Percentiles rank a stretch among this genome's conserved stretches.
Conservation (phyloP, 306 rosid genomes). For the Rosa persica region DNA sequence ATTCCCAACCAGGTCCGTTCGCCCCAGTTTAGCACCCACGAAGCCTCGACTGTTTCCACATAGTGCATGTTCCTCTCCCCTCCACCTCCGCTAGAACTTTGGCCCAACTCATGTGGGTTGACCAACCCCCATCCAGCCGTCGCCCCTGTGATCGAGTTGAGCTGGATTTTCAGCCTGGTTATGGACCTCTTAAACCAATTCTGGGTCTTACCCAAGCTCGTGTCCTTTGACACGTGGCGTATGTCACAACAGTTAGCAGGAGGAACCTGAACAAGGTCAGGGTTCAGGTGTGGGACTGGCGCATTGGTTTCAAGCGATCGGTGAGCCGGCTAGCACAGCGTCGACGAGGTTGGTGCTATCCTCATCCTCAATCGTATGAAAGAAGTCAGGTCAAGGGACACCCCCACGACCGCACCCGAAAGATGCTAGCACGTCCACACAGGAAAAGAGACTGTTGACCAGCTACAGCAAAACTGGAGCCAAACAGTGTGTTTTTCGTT, state of each 20-base stretch:
- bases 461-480: no score
- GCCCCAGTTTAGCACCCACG: conserved; percentile 3
- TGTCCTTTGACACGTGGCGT: conserved; percentile 42
- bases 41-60: conserved; percentile 22
- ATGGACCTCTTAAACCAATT: conserved; percentile 35
- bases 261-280: background rate
- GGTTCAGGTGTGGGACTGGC: background rate
- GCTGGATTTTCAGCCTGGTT: conserved; percentile 11
- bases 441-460: no score
- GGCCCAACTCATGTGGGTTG: background rate
- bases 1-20: background rate
- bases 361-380: no score
- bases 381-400: no score
- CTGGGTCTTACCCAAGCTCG: conserved; percentile 15
- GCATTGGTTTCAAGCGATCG: conserved; percentile 19
- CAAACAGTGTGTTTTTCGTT: background rate
- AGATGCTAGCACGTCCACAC: no score
- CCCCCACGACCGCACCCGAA: no score
- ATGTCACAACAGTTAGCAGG: conserved; percentile 27
- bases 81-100: conserved; percentile 3
- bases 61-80: conserved; percentile 1
- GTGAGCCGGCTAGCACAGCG: conserved; percentile 44
- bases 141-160: background rate
- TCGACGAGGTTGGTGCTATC: no score
- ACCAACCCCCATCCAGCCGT: background rate